These are phyloP conservation scores for Funneliformis geosporum DNA, from an alignment of 192 early-diverging fungal species.

Conservation along the genomic window DNA sequence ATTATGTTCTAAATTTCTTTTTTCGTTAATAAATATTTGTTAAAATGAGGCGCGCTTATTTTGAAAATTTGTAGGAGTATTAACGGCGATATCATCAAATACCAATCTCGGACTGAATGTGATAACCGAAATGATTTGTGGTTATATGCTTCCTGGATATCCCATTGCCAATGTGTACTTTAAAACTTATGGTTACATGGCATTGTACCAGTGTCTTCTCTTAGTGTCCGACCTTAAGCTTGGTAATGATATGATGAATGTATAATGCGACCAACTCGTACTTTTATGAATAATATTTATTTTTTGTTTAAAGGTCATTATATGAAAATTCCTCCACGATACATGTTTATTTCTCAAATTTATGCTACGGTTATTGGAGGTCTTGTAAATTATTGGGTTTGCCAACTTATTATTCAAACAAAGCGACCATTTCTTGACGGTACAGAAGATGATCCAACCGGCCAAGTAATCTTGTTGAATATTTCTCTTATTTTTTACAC, in stretches of 20 bases:
- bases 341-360: conserved; percentile 65
- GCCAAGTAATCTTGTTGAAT: conserved; percentile 1
- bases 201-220: conserved; percentile 73
- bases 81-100: conserved; percentile 57
- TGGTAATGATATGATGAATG: conserved; percentile 40
- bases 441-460: conserved; percentile 16
- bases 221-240: conserved; percentile 75
- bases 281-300: not conserved
- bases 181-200: conserved; percentile 58
- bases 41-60: not conserved
- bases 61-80: conserved; percentile 22
- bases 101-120: conserved; percentile 52
- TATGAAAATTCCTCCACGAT: conserved; percentile 69
- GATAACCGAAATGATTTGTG: conserved; percentile 61
- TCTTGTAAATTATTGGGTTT: conserved; percentile 41
- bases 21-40: not conserved
- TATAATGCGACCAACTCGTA: not conserved
- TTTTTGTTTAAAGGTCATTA: conserved; percentile 37
- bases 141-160: conserved; percentile 55
- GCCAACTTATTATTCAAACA: conserved; percentile 25
- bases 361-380: conserved; percentile 51
- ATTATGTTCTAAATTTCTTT: not conserved
- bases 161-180: conserved; percentile 58
- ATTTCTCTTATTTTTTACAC: not conserved
- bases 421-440: conserved; percentile 17